Conservation (phyloP, 177 flowering plant genomes). For the Tripterygium wilfordii region DNA sequence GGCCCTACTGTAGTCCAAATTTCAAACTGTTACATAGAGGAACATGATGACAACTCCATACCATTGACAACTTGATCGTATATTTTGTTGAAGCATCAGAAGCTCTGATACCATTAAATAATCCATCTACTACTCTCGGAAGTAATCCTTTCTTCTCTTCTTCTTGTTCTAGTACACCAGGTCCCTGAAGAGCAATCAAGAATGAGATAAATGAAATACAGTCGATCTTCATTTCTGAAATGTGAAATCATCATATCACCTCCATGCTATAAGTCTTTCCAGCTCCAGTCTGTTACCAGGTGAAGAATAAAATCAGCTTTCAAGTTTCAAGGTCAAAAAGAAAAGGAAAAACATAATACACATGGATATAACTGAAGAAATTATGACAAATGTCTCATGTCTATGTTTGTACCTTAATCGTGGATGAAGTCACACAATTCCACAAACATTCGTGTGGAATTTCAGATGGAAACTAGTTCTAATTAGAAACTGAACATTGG, state of each 20-base stretch:
- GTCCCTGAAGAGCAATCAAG: slow-evolving; percentile 65
- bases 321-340: not conserved
- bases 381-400: too few relatives aligned
- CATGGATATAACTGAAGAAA: too few relatives aligned
- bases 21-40: not conserved
- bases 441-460: too few relatives aligned
- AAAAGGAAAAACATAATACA: not conserved
- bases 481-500: too few relatives aligned
- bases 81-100: slow-evolving; percentile 34
- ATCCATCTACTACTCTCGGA: slow-evolving; percentile 66
- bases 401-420: too few relatives aligned
- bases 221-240: too few relatives aligned
- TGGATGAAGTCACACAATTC: too few relatives aligned
- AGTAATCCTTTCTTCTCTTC: slow-evolving; percentile 65
- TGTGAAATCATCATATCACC: slow-evolving; percentile 41
- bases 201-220: not conserved
- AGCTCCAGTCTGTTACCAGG: slow-evolving; percentile 75
- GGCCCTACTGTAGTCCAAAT: not conserved
- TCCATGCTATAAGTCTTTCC: slow-evolving; percentile 96
- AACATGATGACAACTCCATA: slow-evolving; percentile 17
- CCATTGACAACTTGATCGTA: slow-evolving; percentile 77
- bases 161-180: slow-evolving; percentile 40
- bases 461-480: too few relatives aligned
- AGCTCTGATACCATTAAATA: slow-evolving; percentile 40
- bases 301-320: slow-evolving; percentile 4